Base-by-base conservation (phyloP, 768 basidiomycete genomes). In the Boletus insuetus region DNA sequence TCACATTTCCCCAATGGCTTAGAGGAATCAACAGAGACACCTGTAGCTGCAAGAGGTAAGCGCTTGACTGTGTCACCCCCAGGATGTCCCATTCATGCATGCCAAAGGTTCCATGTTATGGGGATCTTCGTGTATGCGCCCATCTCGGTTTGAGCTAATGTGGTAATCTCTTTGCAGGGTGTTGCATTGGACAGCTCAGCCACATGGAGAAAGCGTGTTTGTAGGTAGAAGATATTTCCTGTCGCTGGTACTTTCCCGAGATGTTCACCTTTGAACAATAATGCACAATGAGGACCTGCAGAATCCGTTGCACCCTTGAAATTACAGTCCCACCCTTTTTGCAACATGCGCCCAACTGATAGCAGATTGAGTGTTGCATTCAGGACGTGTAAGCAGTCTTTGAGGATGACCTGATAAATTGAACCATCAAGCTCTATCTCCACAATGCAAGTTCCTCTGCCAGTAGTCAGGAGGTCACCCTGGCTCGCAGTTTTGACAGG, bases 401-500 rank as follows among this genome's bases (percentile, higher is more conserved):
- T 32, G 1, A 53, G 22, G 0, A 1, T 34, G 6, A 49, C 4
- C 11, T 10, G 14, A 4, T 16, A 6, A 9, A 9, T 41, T 0
- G 4, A 12, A 2, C 5, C 26, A 3, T 14, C 5, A 1, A 47
- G 17, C 0, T 1, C 8, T 0, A 53, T 12, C 3, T 53, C 45
- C 1, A 2, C 22, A 4, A 53, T 5, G 1, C 53, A 53, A 1
- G 22, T 53, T 1, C 39, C 46, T 1, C 6, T 16, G 0, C 45
- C 31, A 1, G 32, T 22, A 0, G 16, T 46, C 0, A 9, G 0
- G 2, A 47, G 16, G 0, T 6, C 4, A 0, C 31, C 39, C 0
- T 39, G 39, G 13, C 46, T 53, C 0, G 32, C 38, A 7, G 46
- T 53, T 12, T 40, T 16, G 0, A 53, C 10, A 4, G 38, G 11